Percentiles rank a stretch among this genome's conserved stretches.
Conservation (phyloP, 2,329 filamentous ascomycete genomes). For the Neonectria magnoliae region DNA sequence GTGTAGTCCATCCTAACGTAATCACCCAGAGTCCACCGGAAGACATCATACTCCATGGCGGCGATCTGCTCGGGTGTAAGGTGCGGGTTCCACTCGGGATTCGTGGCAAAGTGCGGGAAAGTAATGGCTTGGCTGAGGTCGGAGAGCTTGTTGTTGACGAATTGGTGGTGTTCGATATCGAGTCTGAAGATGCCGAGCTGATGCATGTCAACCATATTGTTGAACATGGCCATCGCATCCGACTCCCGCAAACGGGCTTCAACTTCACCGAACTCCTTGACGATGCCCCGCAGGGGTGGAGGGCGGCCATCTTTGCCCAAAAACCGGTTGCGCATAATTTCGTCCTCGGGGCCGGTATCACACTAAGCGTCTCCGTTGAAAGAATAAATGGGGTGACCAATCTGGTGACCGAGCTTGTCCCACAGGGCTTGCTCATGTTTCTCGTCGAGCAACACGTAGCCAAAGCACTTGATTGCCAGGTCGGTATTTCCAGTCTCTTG, state of each 20-base stretch:
- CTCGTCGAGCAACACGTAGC: conserved; percentile 42
- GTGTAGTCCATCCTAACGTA: not conserved
- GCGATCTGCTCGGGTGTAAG: not conserved
- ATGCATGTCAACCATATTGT: not conserved
- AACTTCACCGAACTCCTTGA: conserved; percentile 32
- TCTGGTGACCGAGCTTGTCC: conserved; percentile 7
- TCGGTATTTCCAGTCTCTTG: conserved; percentile 38
- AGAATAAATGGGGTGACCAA: not conserved
- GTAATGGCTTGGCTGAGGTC: conserved; percentile 43
- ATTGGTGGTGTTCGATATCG: conserved; percentile 18
- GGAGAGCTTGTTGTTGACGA: conserved; percentile 34
- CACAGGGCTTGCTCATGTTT: conserved; percentile 26
- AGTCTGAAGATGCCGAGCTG: conserved; percentile 4
- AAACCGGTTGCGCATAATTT: not conserved
- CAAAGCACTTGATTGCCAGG: conserved; percentile 38
- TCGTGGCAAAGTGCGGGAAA: conserved; percentile 35
- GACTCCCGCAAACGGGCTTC: not conserved
- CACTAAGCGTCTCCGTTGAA: not conserved
- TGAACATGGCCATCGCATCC: not conserved
- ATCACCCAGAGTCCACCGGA: not conserved
- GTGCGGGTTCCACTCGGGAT: conserved; percentile 11
- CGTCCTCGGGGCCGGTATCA: fast-evolving
- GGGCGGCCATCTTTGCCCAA: conserved; percentile 21
- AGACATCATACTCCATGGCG: not conserved
- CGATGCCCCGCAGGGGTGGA: conserved; percentile 35